Evolutionary conservation across 768 basidiomycete genomes (phyloP).

Genomic region (Cystoderma amianthinum): DNA sequence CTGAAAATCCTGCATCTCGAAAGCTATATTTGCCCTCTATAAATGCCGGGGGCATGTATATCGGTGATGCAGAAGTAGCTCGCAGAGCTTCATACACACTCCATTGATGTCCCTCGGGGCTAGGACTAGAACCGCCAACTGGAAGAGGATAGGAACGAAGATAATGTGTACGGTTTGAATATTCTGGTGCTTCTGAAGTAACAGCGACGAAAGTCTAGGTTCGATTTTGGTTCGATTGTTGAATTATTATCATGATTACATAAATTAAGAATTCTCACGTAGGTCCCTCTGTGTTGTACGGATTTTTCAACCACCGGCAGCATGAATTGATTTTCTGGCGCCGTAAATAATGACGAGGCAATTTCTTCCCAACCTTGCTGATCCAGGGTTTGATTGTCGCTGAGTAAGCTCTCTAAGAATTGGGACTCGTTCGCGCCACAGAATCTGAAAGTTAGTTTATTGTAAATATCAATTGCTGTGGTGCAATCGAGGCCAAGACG

Average conservation of each 20-base stretch:
- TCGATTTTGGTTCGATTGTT: no score
- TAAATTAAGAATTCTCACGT: no score
- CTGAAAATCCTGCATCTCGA: conserved; percentile 15
- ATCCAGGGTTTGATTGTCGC: conserved; percentile 5
- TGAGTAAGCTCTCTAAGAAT: conserved; percentile 11
- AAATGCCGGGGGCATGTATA: conserved; percentile 11
- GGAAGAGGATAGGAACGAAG: conserved; percentile 16
- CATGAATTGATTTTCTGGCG: no score
- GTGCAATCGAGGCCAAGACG: conserved; percentile 17
- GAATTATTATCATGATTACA: no score
- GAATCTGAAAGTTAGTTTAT: conserved; percentile 6
- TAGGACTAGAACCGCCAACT: conserved; percentile 3
- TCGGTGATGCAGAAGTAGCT: conserved; percentile 10
- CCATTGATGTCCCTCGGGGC: conserved; percentile 12
- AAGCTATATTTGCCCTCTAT: conserved; percentile 10
- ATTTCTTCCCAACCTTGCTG: no score
- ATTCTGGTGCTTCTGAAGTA: conserved; percentile 13
- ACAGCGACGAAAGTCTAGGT: conserved; percentile 14
- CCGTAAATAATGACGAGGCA: no score
- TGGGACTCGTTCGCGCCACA: conserved; percentile 9
- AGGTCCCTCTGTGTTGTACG: no score
- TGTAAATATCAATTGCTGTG: conserved; percentile 17
- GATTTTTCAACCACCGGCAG: no score
- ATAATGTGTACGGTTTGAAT: conserved; percentile 12
- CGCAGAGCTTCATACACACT: conserved; percentile 11